Base-by-base conservation (phyloP, 306 rosid genomes). In the Luffa aegyptiaca region DNA sequence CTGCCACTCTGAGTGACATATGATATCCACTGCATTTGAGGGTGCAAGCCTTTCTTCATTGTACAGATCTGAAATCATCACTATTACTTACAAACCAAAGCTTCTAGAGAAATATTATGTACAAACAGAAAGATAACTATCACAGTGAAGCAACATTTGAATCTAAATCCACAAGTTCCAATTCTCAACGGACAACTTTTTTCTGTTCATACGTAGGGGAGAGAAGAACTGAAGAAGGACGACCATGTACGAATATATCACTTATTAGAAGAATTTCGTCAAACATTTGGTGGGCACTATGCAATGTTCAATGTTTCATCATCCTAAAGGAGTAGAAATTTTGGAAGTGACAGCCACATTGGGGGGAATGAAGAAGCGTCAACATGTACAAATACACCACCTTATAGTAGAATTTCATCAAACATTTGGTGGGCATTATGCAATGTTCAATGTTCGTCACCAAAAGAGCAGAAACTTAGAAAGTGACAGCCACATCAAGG, bases 1-100 rank as follows among this genome's bases (percentile, higher is more conserved):
- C 97, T 86, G n/a, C 99, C 99, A 10, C 90, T 88, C 87, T 91
- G 97, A 16, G 97, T 95, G 53, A 93, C 97, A 52, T 93, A 93
- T 0, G 97, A 89, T 80, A 95, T 90, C 97, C 97, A 95, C 77
- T 95, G 97, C 97, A 87, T 90, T 89, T 93, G 97, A 56, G 99
- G 99, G 76, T 95, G 99, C 48, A 87, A 3, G 10, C 97, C 99
- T 86, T 95, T 95, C 93, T 85, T 95, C 99, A 95, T 95, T 71
- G 48, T 75, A 35, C 16, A 75, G 21, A 52, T 75, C 78, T 35
- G 48, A 52, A 33, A 75, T 52, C 78, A 51, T 10, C 52, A 52
- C 21, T 14, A 16, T 7, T 51, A 49, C 12, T 48, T 48, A 26
- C 58, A 36, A 72, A 72, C 20, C 58, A 46, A 3, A 49, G 62